Evolutionary conservation across 257 asterid species (phyloP), one percentile per base, ranked within the genome.

Genomic region (Forsythia viridissima): DNA sequence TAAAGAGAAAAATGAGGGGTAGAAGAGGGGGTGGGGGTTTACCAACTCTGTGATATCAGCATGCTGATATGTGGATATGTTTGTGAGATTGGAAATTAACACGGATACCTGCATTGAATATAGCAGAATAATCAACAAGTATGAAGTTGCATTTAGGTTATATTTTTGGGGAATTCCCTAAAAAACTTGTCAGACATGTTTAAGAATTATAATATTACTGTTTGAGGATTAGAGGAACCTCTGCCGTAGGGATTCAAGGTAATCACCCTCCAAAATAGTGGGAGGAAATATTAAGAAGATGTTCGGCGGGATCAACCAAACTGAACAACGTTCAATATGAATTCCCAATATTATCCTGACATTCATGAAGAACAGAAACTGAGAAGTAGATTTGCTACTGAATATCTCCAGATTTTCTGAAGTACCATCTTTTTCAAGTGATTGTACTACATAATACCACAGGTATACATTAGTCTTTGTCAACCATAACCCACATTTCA

Each of bases 211-310:
- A 52, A 16, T 48, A 55, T 55, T 18, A 55, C 13, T 59, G 15
- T 20, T 16, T 8, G 37, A 5, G 67, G 37, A 20, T 52, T 8
- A 20, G 13, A 59, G 36, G 67, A 59, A 59, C 13, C 4, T 18
- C 21, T 13, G 24, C n/a, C 63, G 15, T 20, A 59, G 24, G 24
- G 63, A 52, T 5, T 59, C 67, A 59, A 59, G 36, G 36, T 59
- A 20, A 20, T 59, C 18, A 39, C 46, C 38, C 51, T 43, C 46
- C 48, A 65, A 21, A 13, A 24, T 43, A 12, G 37, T 41, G 42
- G 43, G 40, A 4, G 68, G 36, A 76, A 76, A 65, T 59, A 76
- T 63, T 15, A 40, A n/a, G 24, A 61, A 63, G 75, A 10, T 71
- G 59, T 41, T 71, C 6, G 8, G 36, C 20, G 59, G 37, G 38